Conservation (phyloP, 1,284 basidiomycete species). For the Psilocybe mexicana region DNA sequence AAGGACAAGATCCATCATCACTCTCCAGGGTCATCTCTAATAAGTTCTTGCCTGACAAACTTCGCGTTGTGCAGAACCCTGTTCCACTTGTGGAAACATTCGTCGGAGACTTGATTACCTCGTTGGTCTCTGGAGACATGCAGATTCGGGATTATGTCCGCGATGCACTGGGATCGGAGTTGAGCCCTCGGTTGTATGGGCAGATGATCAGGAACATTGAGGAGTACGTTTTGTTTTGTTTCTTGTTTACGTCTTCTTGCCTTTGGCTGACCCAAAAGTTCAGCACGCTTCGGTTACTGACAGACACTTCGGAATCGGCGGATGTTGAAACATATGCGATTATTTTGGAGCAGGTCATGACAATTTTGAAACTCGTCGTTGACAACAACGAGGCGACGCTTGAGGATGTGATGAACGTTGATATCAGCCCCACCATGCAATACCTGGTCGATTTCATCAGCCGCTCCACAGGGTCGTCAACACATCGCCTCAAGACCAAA, state of each 20-base stretch:
- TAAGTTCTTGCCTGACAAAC: constrained; percentile 66
- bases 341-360: constrained; percentile 80
- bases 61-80: constrained; percentile 64
- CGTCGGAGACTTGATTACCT: constrained; percentile 69
- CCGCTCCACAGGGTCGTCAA: constrained; percentile 52
- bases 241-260: background rate
- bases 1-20: constrained; percentile 46
- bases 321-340: constrained; percentile 55
- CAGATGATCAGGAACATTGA: constrained; percentile 72
- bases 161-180: constrained; percentile 79
- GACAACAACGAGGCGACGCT: constrained; percentile 67
- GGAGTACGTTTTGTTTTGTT: constrained; percentile 48
- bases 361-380: constrained; percentile 73
- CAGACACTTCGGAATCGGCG: constrained; percentile 28
- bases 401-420: constrained; percentile 67
- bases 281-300: constrained; percentile 10
- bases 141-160: constrained; percentile 74
- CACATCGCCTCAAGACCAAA: constrained; percentile 70
- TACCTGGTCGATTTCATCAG: constrained; percentile 69
- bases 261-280: background rate
- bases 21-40: constrained; percentile 60
- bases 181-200: constrained; percentile 69
- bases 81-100: constrained; percentile 61
- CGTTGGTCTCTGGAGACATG: constrained; percentile 63
- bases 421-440: constrained; percentile 67